Evolutionary conservation across 148 eudicot genomes (phyloP), one percentile per base, ranked within the genome.

Genomic region (Vaccinium myrtillus): DNA sequence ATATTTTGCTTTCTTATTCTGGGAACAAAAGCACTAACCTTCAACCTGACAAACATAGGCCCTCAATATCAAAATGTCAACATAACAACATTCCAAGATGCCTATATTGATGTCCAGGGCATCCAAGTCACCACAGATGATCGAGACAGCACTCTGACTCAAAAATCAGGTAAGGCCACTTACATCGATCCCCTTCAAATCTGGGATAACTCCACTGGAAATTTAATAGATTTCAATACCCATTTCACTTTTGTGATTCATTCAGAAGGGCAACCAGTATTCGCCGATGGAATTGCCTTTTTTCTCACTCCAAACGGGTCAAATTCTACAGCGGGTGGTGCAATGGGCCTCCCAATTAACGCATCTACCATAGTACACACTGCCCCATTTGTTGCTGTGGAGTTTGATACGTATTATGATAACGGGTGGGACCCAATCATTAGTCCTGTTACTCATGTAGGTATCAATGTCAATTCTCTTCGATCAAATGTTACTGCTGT

Each of bases 331-430:
- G 25, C 23, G 8, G 78, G 50, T 25, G 30, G 54, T 15, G 32
- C 46, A 14, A 27, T 32, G 23, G 30, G 78, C 36, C 30, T 54
- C 39, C 73, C 73, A 67, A 79, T 67, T n/a, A 11, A 71, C 82
- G 19, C 55, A 75, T 0, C 2, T 6, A 18, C 50, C 5, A 30
- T 27, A 5, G 46, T 0, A 5, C 46, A 11, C 46, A 32, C 75
- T 14, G 16, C 76, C 51, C 55, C 85, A 0, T 78, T 85, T 49
- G 83, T 87, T 19, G 89, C 87, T 0, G 86, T 84, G 19, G 88
- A 87, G 50, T 74, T 74, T 39, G 77, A 74, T 18, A 39, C 77
- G 8, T 74, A 0, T 48, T 18, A 7, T 0, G 46, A 74, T 19
- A 0, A 0, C 6, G 23, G 73, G 9, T 23, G 30, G 73, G 86